phyloP scores from a whole-genome alignment of 305 asterid genomes.

The Solanum chacoense region DNA sequence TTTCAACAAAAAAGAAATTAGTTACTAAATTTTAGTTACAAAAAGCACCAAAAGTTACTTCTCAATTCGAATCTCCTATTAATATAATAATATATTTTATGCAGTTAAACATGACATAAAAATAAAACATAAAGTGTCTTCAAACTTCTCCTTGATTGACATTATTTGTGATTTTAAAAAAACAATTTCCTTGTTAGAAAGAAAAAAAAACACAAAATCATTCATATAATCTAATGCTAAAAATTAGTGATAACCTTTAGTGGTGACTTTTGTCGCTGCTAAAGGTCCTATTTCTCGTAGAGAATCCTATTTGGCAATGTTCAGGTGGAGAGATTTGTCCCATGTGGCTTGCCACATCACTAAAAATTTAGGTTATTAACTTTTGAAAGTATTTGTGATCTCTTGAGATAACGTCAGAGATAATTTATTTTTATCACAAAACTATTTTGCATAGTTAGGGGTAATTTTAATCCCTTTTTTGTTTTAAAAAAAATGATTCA shows the following conservation, averaged over 20 bases:
- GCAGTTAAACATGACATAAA: background rate
- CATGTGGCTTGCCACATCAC: background rate
- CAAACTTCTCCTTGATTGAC: background rate
- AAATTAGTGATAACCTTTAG: background rate
- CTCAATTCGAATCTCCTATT: background rate
- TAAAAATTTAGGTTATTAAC: background rate
- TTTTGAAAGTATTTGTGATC: background rate
- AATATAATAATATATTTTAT: too few species aligned
- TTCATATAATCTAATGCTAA: background rate
- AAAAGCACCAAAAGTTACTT: background rate
- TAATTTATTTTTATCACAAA: too few species aligned
- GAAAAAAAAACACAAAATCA: too few species aligned
- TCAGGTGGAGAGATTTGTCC: background rate
- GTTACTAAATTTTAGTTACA: background rate
- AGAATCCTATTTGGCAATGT: background rate
- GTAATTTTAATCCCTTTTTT: background rate
- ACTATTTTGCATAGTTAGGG: too few species aligned
- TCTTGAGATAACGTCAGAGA: too few species aligned
- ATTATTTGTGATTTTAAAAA: too few species aligned
- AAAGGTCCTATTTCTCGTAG: background rate
- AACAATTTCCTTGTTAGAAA: background rate
- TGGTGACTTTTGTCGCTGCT: background rate
- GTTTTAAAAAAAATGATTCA: background rate
- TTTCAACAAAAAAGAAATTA: too few species aligned
- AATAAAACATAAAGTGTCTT: background rate